These are phyloP conservation scores for Cordyceps javanica DNA, from an alignment of 2,329 filamentous ascomycete species.

Conservation along the genomic window DNA sequence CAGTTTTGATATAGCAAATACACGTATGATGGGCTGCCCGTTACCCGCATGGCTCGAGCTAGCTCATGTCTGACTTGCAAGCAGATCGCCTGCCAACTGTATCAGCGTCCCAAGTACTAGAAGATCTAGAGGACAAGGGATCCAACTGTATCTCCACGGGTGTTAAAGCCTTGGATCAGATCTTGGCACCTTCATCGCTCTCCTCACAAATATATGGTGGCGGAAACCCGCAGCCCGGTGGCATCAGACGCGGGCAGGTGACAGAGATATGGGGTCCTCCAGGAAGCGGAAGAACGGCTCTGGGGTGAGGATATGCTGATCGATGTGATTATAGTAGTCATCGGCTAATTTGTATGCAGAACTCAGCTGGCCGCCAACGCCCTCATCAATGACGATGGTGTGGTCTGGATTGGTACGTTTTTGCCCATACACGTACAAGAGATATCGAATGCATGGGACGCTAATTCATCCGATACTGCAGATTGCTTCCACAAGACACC, in stretches of 20 bases:
- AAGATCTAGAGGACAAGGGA: constrained; percentile 48
- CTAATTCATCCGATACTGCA: constrained; percentile 17
- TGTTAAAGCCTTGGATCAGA: constrained; percentile 45
- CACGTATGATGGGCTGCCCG: constrained; percentile 36
- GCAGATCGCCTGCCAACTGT: constrained; percentile 71
- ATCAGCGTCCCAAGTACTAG: constrained; percentile 66
- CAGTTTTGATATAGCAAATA: constrained; percentile 51
- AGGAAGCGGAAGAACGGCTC: constrained; percentile 75
- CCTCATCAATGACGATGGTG: constrained; percentile 52
- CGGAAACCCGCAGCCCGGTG: constrained; percentile 33
- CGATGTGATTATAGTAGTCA: not conserved
- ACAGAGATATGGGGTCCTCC: constrained; percentile 86
- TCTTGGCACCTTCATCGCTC: constrained; percentile 26
- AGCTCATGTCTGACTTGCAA: not conserved
- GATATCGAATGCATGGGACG: not conserved
- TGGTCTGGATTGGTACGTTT: constrained; percentile 76
- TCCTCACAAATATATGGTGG: not conserved
- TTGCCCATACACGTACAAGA: not conserved
- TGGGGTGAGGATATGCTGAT: constrained; percentile 54
- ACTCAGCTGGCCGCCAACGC: constrained; percentile 63
- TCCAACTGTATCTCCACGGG: constrained; percentile 51
- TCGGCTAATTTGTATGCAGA: constrained; percentile 37
- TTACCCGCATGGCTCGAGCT: not conserved
- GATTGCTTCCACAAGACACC: constrained; percentile 42
- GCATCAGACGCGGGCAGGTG: constrained; percentile 69